Evolutionary conservation across 306 rosid species (phyloP).

Genomic region (Acacia acuminata): DNA sequence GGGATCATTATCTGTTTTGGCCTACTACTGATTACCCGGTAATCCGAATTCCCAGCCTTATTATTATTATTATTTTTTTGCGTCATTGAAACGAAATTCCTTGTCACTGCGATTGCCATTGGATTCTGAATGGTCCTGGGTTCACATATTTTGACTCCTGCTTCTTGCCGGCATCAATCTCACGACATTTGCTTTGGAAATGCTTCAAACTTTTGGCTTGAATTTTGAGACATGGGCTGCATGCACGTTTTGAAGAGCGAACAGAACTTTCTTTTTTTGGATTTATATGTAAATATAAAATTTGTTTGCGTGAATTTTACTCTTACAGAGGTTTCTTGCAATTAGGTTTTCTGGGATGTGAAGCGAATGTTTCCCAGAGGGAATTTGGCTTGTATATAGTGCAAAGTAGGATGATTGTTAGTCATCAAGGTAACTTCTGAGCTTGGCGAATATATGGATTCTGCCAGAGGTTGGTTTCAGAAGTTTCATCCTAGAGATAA

Average conservation of each 20-base stretch:
- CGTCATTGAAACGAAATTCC: not conserved
- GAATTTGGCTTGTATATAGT: not conserved
- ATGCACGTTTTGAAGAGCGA: not conserved
- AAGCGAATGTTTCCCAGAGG: conserved; percentile 8
- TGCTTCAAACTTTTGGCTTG: not conserved
- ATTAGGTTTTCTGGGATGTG: conserved; percentile 19
- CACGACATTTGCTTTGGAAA: conserved; percentile 2
- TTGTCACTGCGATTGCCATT: not conserved
- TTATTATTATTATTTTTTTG: not conserved
- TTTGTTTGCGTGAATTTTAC: not conserved
- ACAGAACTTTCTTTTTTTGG: not conserved
- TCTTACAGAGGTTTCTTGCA: conserved; percentile 18
- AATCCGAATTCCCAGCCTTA: conserved; percentile 51
- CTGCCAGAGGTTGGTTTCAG: conserved; percentile 85
- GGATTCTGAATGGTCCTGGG: not conserved
- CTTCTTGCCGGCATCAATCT: not conserved
- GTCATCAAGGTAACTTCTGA: conserved; percentile 24
- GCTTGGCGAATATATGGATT: conserved; percentile 61
- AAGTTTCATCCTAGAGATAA: conserved; percentile 89
- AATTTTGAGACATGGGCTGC: not conserved
- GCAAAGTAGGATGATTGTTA: conserved; percentile 26
- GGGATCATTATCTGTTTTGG: conserved; percentile 31
- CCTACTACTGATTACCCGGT: conserved; percentile 47
- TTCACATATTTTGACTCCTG: not conserved
- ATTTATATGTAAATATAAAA: conserved; percentile 1